Evolutionary conservation across 306 rosid species (phyloP).

Genomic region (Psophocarpus tetragonolobus): DNA sequence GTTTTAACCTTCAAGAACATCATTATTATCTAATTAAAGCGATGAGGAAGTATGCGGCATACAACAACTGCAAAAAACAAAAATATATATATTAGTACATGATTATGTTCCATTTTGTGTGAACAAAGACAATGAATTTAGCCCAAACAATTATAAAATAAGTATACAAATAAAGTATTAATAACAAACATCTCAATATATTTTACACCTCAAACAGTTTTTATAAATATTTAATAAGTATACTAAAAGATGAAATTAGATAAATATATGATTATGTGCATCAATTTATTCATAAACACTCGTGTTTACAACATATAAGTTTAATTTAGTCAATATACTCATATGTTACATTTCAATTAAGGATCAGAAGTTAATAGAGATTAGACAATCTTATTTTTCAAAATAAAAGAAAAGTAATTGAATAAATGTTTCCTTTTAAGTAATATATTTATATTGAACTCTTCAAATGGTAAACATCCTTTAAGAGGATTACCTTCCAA

Average conservation of each 20-base stretch:
- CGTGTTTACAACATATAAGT: not conserved
- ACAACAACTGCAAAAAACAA: not conserved
- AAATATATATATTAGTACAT: too few species aligned
- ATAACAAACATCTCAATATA: too few species aligned
- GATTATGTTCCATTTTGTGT: too few species aligned
- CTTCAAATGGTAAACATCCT: not conserved
- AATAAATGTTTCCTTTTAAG: not conserved
- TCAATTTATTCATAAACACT: not conserved
- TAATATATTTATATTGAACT: not conserved
- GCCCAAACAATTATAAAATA: not conserved
- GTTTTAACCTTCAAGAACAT: not conserved
- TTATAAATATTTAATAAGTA: too few species aligned
- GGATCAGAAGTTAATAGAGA: not conserved
- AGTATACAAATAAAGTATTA: too few species aligned
- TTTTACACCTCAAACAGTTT: too few species aligned
- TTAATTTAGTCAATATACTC: not conserved
- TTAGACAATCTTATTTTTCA: not conserved
- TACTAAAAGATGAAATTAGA: not conserved
- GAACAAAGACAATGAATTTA: not conserved
- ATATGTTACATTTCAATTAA: not conserved
- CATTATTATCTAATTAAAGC: not conserved
- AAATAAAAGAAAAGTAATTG: not conserved
- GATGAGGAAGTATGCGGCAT: not conserved
- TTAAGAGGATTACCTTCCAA: slow-evolving; percentile 41
- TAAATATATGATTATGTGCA: not conserved